Evolutionary conservation across 2,329 filamentous ascomycete genomes (phyloP).

Genomic region (Rachicladosporium sp.): DNA sequence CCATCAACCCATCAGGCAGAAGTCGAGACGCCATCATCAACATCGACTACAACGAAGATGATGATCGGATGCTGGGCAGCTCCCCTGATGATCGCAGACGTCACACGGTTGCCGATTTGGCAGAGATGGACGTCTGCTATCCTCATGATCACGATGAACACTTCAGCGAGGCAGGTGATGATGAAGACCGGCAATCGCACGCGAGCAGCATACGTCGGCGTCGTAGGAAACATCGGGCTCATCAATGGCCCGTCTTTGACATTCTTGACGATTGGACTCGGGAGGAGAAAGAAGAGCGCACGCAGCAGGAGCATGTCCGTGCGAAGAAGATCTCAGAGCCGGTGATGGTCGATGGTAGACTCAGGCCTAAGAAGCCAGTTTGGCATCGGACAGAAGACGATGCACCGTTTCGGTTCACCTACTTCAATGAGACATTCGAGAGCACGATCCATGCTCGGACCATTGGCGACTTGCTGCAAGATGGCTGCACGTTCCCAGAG

Average conservation of each 20-base stretch:
- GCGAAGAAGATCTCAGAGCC: slow-evolving; percentile 91
- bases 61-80: slow-evolving; percentile 9
- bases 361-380: slow-evolving; percentile 62
- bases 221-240: slow-evolving; percentile 45
- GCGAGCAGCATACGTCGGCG: slow-evolving; percentile 6
- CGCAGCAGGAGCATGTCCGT: slow-evolving; percentile 56
- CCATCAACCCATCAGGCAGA: slow-evolving; percentile 28
- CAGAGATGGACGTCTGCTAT: slow-evolving; percentile 85
- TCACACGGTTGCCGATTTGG: slow-evolving; percentile 48
- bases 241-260: slow-evolving; percentile 75
- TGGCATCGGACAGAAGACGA: slow-evolving; percentile 89
- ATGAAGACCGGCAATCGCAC: slow-evolving; percentile 14
- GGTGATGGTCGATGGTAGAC: slow-evolving; percentile 75
- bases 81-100: slow-evolving; percentile 30
- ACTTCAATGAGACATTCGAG: slow-evolving; percentile 95
- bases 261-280: slow-evolving; percentile 81
- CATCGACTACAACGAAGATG: slow-evolving; percentile 29
- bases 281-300: slow-evolving; percentile 79
- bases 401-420: slow-evolving; percentile 86
- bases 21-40: slow-evolving; percentile 37
- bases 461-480: slow-evolving; percentile 83
- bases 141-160: slow-evolving; percentile 44
- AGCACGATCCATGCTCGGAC: slow-evolving; percentile 94
- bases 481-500: slow-evolving; percentile 70
- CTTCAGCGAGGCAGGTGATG: slow-evolving; percentile 64